Percentiles rank a stretch among this genome's conserved stretches.
These are phyloP conservation scores for Stereocaulon alpinum DNA, from an alignment of 495 filamentous ascomycete species.

Conservation along the genomic window DNA sequence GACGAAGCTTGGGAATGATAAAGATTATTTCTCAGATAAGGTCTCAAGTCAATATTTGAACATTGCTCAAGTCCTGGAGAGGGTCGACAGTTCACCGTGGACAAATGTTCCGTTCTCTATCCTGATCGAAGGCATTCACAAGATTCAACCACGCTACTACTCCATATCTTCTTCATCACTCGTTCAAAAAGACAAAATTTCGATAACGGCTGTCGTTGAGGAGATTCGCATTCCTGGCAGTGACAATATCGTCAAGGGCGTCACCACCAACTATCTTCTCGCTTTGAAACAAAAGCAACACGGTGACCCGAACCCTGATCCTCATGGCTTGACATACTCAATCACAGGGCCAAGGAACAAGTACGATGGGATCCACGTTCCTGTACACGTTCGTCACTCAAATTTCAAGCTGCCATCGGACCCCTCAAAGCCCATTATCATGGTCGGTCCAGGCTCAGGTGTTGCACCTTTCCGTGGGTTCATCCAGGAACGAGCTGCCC, in stretches of 20 bases:
- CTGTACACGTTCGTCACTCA: conserved; percentile 92
- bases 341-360: conserved; percentile 90
- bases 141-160: conserved; percentile 96
- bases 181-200: conserved; percentile 86
- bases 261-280: conserved; percentile 93
- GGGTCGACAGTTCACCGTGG: conserved; percentile 62
- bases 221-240: conserved; percentile 65
- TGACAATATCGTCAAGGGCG: conserved; percentile 77
- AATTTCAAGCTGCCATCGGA: conserved; percentile 99
- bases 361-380: conserved; percentile 92
- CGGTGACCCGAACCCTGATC: conserved; percentile 73
- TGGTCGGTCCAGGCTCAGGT: conserved; percentile 93
- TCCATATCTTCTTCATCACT: conserved; percentile 96
- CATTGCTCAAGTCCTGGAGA: conserved; percentile 79
- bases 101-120: conserved; percentile 81
- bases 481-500: conserved; percentile 80
- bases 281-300: conserved; percentile 97
- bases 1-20: conserved; percentile 78
- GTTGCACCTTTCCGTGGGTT: conserved; percentile 95
- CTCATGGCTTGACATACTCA: conserved; percentile 80
- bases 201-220: conserved; percentile 93
- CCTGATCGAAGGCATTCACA: conserved; percentile 86
- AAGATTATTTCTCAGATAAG: conserved; percentile 90
- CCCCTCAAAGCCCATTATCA: conserved; percentile 84
- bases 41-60: conserved; percentile 76